These are phyloP conservation scores for Globisporangium middletonii DNA, from an alignment of 352 stramenopile genomes.

Conservation along the genomic window DNA sequence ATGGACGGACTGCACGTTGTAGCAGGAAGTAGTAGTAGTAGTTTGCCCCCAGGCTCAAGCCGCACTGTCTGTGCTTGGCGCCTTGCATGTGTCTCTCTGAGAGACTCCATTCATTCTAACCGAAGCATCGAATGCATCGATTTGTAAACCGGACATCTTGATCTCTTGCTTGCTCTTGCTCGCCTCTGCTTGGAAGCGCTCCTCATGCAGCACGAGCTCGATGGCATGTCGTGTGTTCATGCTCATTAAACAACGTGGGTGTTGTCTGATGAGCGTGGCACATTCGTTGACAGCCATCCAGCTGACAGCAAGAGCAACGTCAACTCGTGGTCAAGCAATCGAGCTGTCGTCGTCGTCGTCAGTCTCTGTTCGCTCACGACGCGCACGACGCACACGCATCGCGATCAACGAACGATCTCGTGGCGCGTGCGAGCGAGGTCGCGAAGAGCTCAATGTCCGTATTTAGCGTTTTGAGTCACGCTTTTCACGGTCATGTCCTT, in stretches of 20 bases:
- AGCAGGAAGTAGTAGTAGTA: neutral
- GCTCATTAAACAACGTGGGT: no score
- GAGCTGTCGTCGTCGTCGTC: neutral
- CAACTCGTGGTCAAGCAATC: neutral
- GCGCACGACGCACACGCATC: neutral
- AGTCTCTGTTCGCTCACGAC: neutral
- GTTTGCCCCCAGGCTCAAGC: neutral
- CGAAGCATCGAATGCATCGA: slow-evolving; percentile 12
- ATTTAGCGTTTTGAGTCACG: neutral
- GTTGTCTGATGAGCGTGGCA: neutral
- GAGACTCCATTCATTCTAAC: slow-evolving; percentile 5
- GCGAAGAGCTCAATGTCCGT: neutral
- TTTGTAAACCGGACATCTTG: slow-evolving; percentile 5
- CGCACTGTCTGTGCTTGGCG: slow-evolving; percentile 1
- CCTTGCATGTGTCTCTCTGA: slow-evolving; percentile 1
- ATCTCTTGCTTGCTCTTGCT: neutral
- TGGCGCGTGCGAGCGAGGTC: neutral
- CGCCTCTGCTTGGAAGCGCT: no score
- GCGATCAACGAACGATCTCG: neutral
- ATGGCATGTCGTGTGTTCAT: no score
- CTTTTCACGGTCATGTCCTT: neutral
- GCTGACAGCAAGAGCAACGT: neutral
- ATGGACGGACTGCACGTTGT: neutral
- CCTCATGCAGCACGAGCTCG: no score
- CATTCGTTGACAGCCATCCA: neutral